These are phyloP conservation scores for Noccaea bulbosa DNA, from an alignment of 345 rosid species.

Conservation along the genomic window DNA sequence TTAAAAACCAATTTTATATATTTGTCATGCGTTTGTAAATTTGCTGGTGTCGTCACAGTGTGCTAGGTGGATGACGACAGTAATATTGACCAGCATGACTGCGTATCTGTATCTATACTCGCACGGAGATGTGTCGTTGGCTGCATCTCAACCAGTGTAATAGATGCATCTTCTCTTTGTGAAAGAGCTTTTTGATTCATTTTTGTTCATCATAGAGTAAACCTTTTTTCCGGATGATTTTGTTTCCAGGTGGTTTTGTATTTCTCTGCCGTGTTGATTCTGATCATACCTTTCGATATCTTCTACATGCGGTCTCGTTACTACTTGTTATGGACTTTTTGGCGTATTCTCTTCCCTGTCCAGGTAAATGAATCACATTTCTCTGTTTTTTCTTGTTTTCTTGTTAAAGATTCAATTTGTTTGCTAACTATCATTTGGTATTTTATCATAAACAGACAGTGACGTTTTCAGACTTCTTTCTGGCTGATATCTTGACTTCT, in stretches of 20 bases:
- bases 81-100: constrained; percentile 92
- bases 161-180: constrained; percentile 79
- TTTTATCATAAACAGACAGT: constrained; percentile 59
- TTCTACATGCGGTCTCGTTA: constrained; percentile 82
- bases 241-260: constrained; percentile 80
- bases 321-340: constrained; percentile 81
- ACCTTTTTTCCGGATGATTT: neutral
- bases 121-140: constrained; percentile 90
- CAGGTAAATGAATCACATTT: constrained; percentile 49
- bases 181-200: constrained; percentile 12
- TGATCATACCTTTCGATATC: constrained; percentile 86
- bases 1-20: neutral
- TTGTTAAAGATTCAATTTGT: neutral
- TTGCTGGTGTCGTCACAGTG: constrained; percentile 52
- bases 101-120: constrained; percentile 95
- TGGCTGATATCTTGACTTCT: constrained; percentile 93
- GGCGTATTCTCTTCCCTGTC: constrained; percentile 86
- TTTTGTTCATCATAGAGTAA: constrained; percentile 17
- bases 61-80: constrained; percentile 95
- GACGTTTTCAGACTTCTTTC: constrained; percentile 84
- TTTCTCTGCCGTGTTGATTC: constrained; percentile 60
- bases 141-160: constrained; percentile 99
- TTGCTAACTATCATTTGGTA: constrained; percentile 17
- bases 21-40: constrained; percentile 2
- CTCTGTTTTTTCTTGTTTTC: neutral